A percentile compares a stretch with the other conserved stretches of the same genome.
Conservation (phyloP, 129 eudicot genomes). For the Ambrosia artemisiifolia region DNA sequence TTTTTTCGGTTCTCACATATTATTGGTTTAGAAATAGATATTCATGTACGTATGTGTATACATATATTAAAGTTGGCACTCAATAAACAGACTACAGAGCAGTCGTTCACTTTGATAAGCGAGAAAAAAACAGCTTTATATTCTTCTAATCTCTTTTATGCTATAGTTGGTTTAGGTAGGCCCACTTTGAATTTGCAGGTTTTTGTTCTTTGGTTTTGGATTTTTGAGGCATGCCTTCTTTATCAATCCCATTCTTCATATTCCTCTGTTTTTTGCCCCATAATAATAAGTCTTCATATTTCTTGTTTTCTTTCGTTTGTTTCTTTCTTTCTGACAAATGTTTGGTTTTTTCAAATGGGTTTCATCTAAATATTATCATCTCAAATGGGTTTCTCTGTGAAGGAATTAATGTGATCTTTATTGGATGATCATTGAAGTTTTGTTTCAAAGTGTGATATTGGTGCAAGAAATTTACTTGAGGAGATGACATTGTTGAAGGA, state of each 20-base stretch:
- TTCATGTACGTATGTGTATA: neutral
- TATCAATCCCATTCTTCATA: conserved; percentile 27
- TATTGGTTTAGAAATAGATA: neutral
- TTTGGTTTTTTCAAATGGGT: conserved; percentile 11
- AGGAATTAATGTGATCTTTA: conserved; percentile 12
- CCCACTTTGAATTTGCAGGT: conserved; percentile 67
- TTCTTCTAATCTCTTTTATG: conserved; percentile 17
- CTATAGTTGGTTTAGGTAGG: conserved; percentile 36
- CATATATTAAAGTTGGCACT: conserved; percentile 17
- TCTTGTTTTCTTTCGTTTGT: conserved; percentile 22
- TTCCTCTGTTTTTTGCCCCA: conserved; percentile 20
- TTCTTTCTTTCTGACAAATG: conserved; percentile 25
- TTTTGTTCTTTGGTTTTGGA: conserved; percentile 79
- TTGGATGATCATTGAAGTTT: conserved; percentile 16
- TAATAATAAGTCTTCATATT: neutral
- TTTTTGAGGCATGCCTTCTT: conserved; percentile 50
- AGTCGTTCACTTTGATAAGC: conserved; percentile 67
- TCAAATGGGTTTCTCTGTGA: conserved; percentile 15
- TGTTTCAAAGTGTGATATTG: conserved; percentile 20
- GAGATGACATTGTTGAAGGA: conserved; percentile 70
- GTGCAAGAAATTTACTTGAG: conserved; percentile 36
- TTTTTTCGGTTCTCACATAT: too few relatives aligned
- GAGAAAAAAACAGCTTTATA: conserved; percentile 50
- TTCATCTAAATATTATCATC: conserved; percentile 7
- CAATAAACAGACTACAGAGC: conserved; percentile 35